Evolutionary conservation across 805 yeast genomes (phyloP), one percentile per base, ranked within the genome.

Genomic region (Saccharomycopsis fibuligera): DNA sequence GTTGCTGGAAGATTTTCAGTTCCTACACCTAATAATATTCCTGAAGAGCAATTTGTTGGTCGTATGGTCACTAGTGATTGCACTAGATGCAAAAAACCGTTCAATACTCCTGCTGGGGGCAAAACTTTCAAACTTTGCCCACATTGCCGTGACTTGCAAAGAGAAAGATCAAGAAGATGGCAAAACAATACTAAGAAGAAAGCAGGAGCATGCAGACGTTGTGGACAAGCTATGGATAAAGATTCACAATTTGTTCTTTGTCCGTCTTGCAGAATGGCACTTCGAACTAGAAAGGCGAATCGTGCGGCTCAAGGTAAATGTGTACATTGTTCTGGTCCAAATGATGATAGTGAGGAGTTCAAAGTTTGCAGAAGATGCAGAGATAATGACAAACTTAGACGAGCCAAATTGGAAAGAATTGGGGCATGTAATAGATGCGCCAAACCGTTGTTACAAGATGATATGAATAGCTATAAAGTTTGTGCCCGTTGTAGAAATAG

Each of bases 281-380:
- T 81, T 29, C 66, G 86, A 53, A 65, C 72, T 2, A 65, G 79
- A 41, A 81, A 81, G 57, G 78, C 79, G 0, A 72, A 69, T 46
- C 66, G 87, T 36, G 83, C 78, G 4, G 77, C 78, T 10, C 74
- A 71, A 54, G 86, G 87, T 0, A 74, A 73, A 56, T 81, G 87
- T 64, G 83, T 81, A 14, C 86, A 81, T 58, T 81, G 87, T 53
- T 69, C 80, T 1, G 84, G 85, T 2, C 79, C 81, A 5, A 71
- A 72, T 47, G 74, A 70, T 33, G 60, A 70, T 5, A 71, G 68
- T 48, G 67, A 73, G 1, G 69, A 68, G 45, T 81, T 67, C 62
- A 81, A 80, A 58, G 86, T 81, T n/a, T 81, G 87, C 58, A 66
- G 72, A 51, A 65, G 85, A 54, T 81, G 87, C 60, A 68, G 86